Evolutionary conservation across 2,329 filamentous ascomycete species (phyloP).

Genomic region (Fusarium sp.): DNA sequence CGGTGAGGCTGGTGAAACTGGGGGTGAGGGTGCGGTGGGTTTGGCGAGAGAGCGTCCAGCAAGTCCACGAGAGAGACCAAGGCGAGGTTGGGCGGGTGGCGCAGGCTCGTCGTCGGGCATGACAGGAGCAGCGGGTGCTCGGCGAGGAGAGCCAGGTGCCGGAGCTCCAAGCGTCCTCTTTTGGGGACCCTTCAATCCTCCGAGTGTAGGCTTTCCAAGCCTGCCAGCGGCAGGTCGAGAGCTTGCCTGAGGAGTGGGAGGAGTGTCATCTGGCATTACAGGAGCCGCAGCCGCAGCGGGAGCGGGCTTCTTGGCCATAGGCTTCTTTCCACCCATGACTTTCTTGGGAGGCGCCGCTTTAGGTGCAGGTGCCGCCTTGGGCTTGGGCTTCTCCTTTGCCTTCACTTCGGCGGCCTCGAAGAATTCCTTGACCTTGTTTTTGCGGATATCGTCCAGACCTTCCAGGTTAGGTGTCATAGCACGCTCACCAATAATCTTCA

Average conservation of each 20-base stretch:
- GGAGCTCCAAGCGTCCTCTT: slow-evolving; percentile 63
- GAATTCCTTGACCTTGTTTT: slow-evolving; percentile 94
- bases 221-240: slow-evolving; percentile 62
- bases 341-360: slow-evolving; percentile 62
- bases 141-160: slow-evolving; percentile 64
- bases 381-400: slow-evolving; percentile 78
- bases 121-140: slow-evolving; percentile 57
- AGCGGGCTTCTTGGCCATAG: slow-evolving; percentile 56
- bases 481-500: slow-evolving; percentile 98
- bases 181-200: slow-evolving; percentile 68
- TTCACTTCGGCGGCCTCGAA: slow-evolving; percentile 69
- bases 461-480: slow-evolving; percentile 94
- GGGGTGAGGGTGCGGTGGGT: slow-evolving; percentile 64
- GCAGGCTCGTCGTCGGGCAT: slow-evolving; percentile 68
- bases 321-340: slow-evolving; percentile 54
- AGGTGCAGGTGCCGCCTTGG: slow-evolving; percentile 68
- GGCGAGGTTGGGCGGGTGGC: slow-evolving; percentile 68
- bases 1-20: slow-evolving; percentile 63
- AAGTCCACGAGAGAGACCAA: slow-evolving; percentile 79
- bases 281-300: slow-evolving; percentile 47
- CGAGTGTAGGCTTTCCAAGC: slow-evolving; percentile 62
- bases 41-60: slow-evolving; percentile 87
- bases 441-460: slow-evolving; percentile 93
- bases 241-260: slow-evolving; percentile 67
- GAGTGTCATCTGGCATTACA: slow-evolving; percentile 57